phyloP scores from a whole-genome alignment of 2,329 filamentous ascomycete genomes.

The Exserohilum rostratum region DNA sequence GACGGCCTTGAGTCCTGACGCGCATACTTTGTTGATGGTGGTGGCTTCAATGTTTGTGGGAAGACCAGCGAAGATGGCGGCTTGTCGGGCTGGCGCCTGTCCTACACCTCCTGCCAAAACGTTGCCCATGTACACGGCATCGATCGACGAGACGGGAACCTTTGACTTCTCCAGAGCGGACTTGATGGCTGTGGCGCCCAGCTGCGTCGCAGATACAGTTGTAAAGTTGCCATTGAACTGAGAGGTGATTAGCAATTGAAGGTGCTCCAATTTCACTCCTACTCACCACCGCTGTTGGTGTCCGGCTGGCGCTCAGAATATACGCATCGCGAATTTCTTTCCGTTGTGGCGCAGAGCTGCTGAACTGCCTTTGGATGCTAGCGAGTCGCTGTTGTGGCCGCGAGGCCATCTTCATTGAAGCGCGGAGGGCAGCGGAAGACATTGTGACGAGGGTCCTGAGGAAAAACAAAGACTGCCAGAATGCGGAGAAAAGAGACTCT shows the following conservation, averaged over 20 bases:
- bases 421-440: slow-evolving; percentile 41
- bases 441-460: slow-evolving; percentile 19
- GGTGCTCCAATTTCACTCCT: background rate
- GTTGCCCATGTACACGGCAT: slow-evolving; percentile 97
- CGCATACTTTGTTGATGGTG: slow-evolving; percentile 98
- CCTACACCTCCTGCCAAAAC: slow-evolving; percentile 84
- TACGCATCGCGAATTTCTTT: slow-evolving; percentile 88
- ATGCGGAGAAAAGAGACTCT: slow-evolving; percentile 24
- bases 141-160: slow-evolving; percentile 79
- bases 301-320: slow-evolving; percentile 87
- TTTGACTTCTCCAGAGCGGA: slow-evolving; percentile 85
- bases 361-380: slow-evolving; percentile 47
- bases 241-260: slow-evolving; percentile 4
- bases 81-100: slow-evolving; percentile 91
- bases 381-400: slow-evolving; percentile 46
- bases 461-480: slow-evolving; percentile 1
- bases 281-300: slow-evolving; percentile 82
- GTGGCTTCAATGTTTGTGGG: slow-evolving; percentile 81
- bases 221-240: slow-evolving; percentile 95
- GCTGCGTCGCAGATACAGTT: slow-evolving; percentile 80
- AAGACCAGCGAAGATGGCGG: slow-evolving; percentile 84
- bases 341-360: slow-evolving; percentile 36
- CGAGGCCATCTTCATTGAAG: slow-evolving; percentile 44
- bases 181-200: slow-evolving; percentile 90
- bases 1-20: slow-evolving; percentile 92